These are phyloP conservation scores for Aureobasidium sp. DNA, from an alignment of 2,329 filamentous ascomycete genomes.

Conservation along the genomic window DNA sequence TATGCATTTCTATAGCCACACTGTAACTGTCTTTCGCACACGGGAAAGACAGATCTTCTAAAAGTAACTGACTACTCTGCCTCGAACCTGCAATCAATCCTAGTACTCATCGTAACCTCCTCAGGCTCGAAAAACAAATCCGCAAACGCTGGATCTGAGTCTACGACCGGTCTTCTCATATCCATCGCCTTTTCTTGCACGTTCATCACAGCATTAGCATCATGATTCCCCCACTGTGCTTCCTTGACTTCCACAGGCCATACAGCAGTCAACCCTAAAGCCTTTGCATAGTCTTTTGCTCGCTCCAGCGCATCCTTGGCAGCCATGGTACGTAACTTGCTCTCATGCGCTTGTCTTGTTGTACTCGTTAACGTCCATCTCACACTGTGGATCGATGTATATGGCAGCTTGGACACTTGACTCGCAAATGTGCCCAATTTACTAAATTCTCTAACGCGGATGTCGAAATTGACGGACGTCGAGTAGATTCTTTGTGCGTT, in stretches of 20 bases:
- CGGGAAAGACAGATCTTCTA: no score
- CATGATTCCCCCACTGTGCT: background rate
- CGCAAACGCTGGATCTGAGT: background rate
- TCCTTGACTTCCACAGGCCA: background rate
- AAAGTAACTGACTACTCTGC: background rate
- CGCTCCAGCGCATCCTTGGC: background rate
- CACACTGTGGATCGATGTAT: background rate
- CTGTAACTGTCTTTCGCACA: no score
- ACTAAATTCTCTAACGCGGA: background rate
- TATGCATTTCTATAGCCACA: no score
- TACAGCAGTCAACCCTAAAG: background rate
- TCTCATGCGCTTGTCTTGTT: background rate
- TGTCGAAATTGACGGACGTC: background rate
- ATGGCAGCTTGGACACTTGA: background rate
- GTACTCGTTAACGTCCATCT: background rate
- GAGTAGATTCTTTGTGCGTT: background rate
- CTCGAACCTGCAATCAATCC: constrained; percentile 2
- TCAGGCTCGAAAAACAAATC: constrained; percentile 7
- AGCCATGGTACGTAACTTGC: background rate
- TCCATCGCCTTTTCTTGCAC: background rate
- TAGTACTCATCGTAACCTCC: background rate
- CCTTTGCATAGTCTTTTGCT: constrained; percentile 5
- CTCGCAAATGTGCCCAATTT: background rate
- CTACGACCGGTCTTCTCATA: background rate
- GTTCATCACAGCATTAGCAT: background rate